Evolutionary conservation across 1,139 yeast species (phyloP).

Genomic region (Scheffersomyces insectosa): DNA sequence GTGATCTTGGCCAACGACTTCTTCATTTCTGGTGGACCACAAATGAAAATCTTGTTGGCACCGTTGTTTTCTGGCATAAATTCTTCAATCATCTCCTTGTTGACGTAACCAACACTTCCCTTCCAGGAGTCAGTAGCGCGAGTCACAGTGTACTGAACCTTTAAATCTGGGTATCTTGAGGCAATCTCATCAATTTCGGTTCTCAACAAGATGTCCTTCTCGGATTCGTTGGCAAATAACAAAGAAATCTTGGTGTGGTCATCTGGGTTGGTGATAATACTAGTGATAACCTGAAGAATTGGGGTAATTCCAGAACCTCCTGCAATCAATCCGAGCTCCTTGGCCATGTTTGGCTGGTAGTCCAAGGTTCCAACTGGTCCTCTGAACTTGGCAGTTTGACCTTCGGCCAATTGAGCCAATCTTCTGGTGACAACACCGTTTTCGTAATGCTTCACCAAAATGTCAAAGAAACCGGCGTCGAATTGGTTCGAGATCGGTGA

Average conservation of each 20-base stretch:
- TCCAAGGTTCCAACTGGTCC: slow-evolving; percentile 78
- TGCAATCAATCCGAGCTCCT: slow-evolving; percentile 68
- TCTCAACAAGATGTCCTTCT: slow-evolving; percentile 68
- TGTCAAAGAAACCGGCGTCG: slow-evolving; percentile 72
- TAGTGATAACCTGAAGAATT: slow-evolving; percentile 64
- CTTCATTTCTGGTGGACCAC: slow-evolving; percentile 80
- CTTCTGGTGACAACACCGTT: slow-evolving; percentile 66
- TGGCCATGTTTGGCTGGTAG: slow-evolving; percentile 59
- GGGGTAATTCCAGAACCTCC: slow-evolving; percentile 87
- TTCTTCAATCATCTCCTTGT: slow-evolving; percentile 54
- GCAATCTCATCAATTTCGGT: slow-evolving; percentile 71
- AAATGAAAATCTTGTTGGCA: slow-evolving; percentile 55
- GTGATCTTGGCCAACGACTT: slow-evolving; percentile 49
- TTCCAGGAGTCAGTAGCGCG: slow-evolving; percentile 46
- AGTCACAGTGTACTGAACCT: slow-evolving; percentile 50
- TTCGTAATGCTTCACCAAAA: slow-evolving; percentile 70
- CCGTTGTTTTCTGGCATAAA: slow-evolving; percentile 50
- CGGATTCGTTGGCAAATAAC: slow-evolving; percentile 71
- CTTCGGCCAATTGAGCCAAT: slow-evolving; percentile 63
- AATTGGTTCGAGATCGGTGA: slow-evolving; percentile 72
- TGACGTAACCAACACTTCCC: slow-evolving; percentile 61
- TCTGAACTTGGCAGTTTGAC: slow-evolving; percentile 66
- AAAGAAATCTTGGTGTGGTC: slow-evolving; percentile 61
- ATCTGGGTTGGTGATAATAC: slow-evolving; percentile 65
- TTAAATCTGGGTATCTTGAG: slow-evolving; percentile 59